These are phyloP conservation scores for Candida anutae DNA, from an alignment of 1,139 yeast genomes.

Conservation along the genomic window DNA sequence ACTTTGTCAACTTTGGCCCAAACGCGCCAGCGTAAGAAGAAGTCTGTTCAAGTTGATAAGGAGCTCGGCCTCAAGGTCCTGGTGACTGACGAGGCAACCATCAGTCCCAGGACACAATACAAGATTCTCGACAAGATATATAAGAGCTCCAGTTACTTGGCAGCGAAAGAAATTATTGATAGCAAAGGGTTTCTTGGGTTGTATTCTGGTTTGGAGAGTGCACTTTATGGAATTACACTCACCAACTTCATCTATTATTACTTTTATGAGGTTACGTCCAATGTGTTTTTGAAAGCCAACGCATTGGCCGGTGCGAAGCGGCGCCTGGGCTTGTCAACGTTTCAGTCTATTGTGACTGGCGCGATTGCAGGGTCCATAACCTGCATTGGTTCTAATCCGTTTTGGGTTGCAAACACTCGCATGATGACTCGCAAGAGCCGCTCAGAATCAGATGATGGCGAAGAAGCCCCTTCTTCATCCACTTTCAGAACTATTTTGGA, in stretches of 20 bases:
- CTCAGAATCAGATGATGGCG: conserved; percentile 16
- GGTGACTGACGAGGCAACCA: conserved; percentile 5
- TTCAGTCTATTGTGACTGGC: conserved; percentile 73
- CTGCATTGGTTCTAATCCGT: conserved; percentile 81
- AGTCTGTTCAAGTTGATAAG: conserved; percentile 38
- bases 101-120: conserved; percentile 10
- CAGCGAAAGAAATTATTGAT: conserved; percentile 41
- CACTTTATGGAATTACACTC: conserved; percentile 75
- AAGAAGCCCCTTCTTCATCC: conserved; percentile 11
- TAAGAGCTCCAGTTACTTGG: conserved; percentile 20
- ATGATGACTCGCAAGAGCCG: conserved; percentile 54
- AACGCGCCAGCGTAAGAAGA: conserved; percentile 43
- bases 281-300: conserved; percentile 41
- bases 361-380: conserved; percentile 86
- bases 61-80: too few species aligned
- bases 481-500: conserved; percentile 51
- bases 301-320: conserved; percentile 11
- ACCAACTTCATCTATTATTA: conserved; percentile 88
- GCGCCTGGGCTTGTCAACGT: conserved; percentile 45
- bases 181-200: conserved; percentile 66
- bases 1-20: conserved; percentile 82
- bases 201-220: conserved; percentile 83
- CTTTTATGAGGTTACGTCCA: conserved; percentile 69
- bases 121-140: conserved; percentile 15
- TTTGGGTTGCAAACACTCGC: conserved; percentile 92